Evolutionary conservation across 345 rosid genomes (phyloP), one percentile per base, ranked within the genome.

Genomic region (Citrus medica): DNA sequence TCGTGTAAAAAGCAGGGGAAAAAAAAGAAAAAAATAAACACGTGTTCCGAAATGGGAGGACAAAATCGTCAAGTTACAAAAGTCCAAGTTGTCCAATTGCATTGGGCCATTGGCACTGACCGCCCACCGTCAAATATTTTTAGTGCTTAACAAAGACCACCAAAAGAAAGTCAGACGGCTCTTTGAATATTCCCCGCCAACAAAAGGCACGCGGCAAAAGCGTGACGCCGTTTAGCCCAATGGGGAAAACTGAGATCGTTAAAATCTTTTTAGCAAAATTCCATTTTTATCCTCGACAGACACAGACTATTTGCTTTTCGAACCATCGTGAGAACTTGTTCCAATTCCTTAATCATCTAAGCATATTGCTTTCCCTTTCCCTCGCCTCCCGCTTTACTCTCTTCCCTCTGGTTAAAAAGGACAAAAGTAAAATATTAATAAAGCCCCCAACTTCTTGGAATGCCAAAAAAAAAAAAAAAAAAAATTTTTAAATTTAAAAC

Each of bases 301-400:
- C 33, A 32, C 3, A 21, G n/a, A 42, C 22, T 2, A n/a, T 24
- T 60, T 60, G 28, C 10, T 66, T 73, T 42, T 73, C 76, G 72
- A 69, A 67, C 51, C 79, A 32, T 48, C 64, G 79, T 56, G 48
- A 5, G 4, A 16, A 16, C 67, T 67, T 67, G 82, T 72, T 70
- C 67, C 69, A 65, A 19, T 76, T 66, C 46, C 69, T 48, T 4
- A 32, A 21, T 48, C 75, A 21, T 48, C 75, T 6, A 83, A 74
- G 84, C 82, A 80, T 86, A 84, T 88, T 79, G 88, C 73, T 83
- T 80, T 74, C 58, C 89, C 73, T 83, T 80, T 74, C 62, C 51
- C 65, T 72, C 68, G 38, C 76, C 46, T 58, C 70, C 65, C 67
- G 6, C 37, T 5, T 33, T 33, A 0, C 30, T 40, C 59, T 19